Base-by-base conservation (phyloP, 768 basidiomycete species). In the Lyophyllum shimeji region DNA sequence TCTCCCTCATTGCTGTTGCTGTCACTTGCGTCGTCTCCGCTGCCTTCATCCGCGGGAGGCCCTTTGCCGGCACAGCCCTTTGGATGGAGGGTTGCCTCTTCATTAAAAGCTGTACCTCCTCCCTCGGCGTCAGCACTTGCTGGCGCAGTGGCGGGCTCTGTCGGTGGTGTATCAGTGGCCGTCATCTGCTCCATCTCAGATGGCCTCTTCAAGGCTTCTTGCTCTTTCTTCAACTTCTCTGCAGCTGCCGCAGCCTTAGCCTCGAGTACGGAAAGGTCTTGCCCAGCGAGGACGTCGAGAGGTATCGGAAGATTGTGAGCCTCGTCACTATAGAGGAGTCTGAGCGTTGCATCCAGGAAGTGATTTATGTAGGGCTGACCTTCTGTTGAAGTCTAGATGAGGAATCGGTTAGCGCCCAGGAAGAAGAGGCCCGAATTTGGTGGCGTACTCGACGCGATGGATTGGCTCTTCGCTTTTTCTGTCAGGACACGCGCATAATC, bases 361-460 rank as follows among this genome's bases (percentile, higher is more conserved):
- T 23, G 2, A 18, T n/a, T 4, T 5, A 9, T 2, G 39, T 18
- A n/a, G 15, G 25, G n/a, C 45, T 46, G 27, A 68, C 68, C 58
- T 60, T 8, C 40, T 50, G 40, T 63, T 62, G 54, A 64, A 67
- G 53, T 71, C 71, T 70, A 5, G 18, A n/a, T 27, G 5, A 43
- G 1, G 12, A 29, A 1, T 42, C 46, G 3, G 34, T 17, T 15
- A 33, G 43, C n/a, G n/a, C n/a, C n/a, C 27, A 11, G 33, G 43
- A 37, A 13, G 11, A n/a, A n/a, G n/a, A 29, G 29, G 29, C 15
- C 34, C 3, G 15, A 45, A 18, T 24, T 50, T 18, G n/a, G 15
- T 20, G 34, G 59, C 71, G 20, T 50, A 74, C 73, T 74, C 0
- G 67, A 58, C 20, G 71, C 70, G 53, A 75, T 65, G 1, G 71